Conservation (phyloP, 2,329 filamentous ascomycete species). For the Fusarium sp. region DNA sequence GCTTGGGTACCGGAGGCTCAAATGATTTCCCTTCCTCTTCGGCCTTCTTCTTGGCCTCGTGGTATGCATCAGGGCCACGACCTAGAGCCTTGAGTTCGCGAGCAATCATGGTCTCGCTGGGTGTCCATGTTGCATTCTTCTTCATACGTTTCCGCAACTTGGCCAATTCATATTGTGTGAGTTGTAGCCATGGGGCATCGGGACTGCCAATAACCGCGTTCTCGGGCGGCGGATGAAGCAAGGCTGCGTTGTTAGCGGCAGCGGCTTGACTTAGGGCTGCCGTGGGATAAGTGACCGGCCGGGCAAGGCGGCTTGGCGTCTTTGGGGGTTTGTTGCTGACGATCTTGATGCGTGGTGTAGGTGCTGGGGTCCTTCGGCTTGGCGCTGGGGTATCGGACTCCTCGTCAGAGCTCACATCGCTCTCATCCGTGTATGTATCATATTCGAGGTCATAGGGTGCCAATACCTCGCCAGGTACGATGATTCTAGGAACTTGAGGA, state of each 20-base stretch:
- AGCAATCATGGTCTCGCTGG: constrained; percentile 88
- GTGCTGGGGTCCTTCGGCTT: constrained; percentile 55
- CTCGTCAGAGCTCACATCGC: constrained; percentile 68
- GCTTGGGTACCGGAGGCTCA: constrained; percentile 57
- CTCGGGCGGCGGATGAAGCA: constrained; percentile 72
- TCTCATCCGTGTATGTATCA: constrained; percentile 69
- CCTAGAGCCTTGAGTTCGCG: constrained; percentile 81
- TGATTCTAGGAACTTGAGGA: constrained; percentile 70
- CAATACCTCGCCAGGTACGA: constrained; percentile 76
- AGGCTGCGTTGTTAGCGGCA: constrained; percentile 58
- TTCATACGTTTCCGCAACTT: constrained; percentile 88
- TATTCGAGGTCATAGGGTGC: constrained; percentile 77
- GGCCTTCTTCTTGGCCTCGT: constrained; percentile 74
- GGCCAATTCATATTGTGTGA: constrained; percentile 76
- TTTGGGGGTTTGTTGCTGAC: constrained; percentile 62
- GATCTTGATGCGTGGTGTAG: constrained; percentile 66
- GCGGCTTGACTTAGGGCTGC: constrained; percentile 57
- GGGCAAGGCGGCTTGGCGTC: constrained; percentile 59
- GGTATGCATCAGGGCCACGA: constrained; percentile 76
- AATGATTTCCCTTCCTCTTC: constrained; percentile 77
- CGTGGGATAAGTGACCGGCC: constrained; percentile 54
- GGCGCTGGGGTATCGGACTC: constrained; percentile 61
- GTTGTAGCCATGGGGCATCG: constrained; percentile 76
- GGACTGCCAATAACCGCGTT: constrained; percentile 71
- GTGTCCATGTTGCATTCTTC: constrained; percentile 90